phyloP scores from a whole-genome alignment of 73 alveolate genomes.

The Tetrahymena elliotti region DNA sequence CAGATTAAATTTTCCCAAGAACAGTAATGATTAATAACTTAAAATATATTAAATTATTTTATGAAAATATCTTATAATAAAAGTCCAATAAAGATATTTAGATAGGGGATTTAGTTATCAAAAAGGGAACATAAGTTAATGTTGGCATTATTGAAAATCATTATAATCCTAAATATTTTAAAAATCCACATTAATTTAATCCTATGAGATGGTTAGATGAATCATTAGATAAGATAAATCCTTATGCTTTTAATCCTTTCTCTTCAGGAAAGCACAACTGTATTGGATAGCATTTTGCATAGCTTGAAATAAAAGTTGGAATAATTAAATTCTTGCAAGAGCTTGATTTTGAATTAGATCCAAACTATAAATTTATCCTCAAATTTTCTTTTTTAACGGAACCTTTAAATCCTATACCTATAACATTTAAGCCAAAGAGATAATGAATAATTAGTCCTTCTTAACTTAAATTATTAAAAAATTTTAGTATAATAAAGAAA shows the following conservation, averaged over 20 bases:
- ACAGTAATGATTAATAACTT: neutral
- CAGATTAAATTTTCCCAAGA: neutral
- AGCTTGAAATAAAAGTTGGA: neutral
- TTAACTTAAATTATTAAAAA: too few species aligned
- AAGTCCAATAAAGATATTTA: neutral
- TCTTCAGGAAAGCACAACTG: neutral
- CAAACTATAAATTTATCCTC: neutral
- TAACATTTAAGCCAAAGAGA: neutral
- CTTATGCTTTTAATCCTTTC: neutral
- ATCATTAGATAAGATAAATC: neutral
- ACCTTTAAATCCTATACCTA: neutral
- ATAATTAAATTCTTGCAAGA: neutral
- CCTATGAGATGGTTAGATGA: neutral
- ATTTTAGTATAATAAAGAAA: too few species aligned
- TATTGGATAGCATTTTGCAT: neutral
- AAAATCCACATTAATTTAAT: neutral
- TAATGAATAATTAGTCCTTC: neutral
- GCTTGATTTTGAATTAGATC: neutral
- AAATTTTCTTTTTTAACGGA: neutral
- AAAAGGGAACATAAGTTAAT: neutral
- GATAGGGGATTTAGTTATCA: neutral
- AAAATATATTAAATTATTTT: neutral
- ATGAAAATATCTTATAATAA: neutral
- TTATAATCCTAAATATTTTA: neutral
- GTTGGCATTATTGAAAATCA: neutral